Base-by-base conservation (phyloP, 768 basidiomycete genomes). In the Tulasnella sp. region DNA sequence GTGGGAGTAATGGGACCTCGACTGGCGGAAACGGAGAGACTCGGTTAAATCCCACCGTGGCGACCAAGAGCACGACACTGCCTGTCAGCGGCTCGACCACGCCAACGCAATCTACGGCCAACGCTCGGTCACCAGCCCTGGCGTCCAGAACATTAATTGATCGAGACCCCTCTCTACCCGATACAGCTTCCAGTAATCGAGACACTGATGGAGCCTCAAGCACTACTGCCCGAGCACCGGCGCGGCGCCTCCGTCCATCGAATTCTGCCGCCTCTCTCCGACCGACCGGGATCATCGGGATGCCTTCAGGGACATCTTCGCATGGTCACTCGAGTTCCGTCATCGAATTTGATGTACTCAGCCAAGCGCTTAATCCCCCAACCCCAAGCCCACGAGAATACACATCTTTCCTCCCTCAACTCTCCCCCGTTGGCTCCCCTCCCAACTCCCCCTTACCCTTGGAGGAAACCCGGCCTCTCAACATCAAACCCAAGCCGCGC, bases 1-100 rank as follows among this genome's bases (percentile, higher is more conserved):
- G 94, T 83, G 94, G 93, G 74, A 82, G 82, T 56, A 71, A 81
- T 68, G 78, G 80, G 56, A 74, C 79, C 48, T 48, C 81, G 19
- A 58, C 34, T 48, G 44, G 75, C 31, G 75, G 34, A 44, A 48
- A 48, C 27, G 62, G 62, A 36, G 62, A 68, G 0, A 27, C 24
- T 14, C 34, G 31, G 27, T 36, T 14, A 34, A 68, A 68, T 36
- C 62, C 62, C 6, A 12, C 31, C 34, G 62, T 34, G 39, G 18
- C 21, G 40, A 12, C 40, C 16, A 74, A 48, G 40, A 74, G 39
- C 24, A 74, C 31, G 12, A 74, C 73, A 14, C 31, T 42, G 34
- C 73, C 73, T 14, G 62, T 68, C 62, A 68, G 62, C 19, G 73
- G 40, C 73, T 74, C 73, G 19, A 74, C 73, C 46, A 42, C 40